Evolutionary conservation across 2,329 filamentous ascomycete genomes (phyloP).

Genomic region (Fusarium sp.): DNA sequence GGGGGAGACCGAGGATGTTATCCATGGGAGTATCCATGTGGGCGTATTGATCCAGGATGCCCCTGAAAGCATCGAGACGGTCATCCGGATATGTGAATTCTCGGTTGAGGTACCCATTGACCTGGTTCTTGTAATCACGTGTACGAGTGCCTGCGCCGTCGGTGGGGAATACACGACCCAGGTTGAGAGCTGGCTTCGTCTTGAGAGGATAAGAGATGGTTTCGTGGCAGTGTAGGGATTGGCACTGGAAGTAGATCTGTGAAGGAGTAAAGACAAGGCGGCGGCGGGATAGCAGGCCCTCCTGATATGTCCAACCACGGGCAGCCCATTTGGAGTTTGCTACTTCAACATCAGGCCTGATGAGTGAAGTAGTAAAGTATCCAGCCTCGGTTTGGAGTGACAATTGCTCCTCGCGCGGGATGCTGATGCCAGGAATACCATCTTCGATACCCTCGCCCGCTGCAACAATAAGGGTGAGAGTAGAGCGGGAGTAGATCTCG

Average conservation of each 20-base stretch:
- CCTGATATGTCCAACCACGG: slow-evolving; percentile 53
- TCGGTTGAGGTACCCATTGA: slow-evolving; percentile 49
- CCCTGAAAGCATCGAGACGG: slow-evolving; percentile 51
- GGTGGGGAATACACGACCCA: slow-evolving; percentile 50
- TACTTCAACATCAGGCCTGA: slow-evolving; percentile 52
- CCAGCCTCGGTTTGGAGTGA: slow-evolving; percentile 50
- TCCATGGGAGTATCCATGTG: slow-evolving; percentile 45
- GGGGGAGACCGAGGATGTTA: slow-evolving; percentile 50
- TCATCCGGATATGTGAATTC: slow-evolving; percentile 46
- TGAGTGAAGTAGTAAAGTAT: slow-evolving; percentile 52
- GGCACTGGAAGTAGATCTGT: slow-evolving; percentile 55
- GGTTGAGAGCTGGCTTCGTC: slow-evolving; percentile 46
- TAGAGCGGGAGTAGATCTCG: slow-evolving; percentile 50
- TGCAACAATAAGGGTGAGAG: slow-evolving; percentile 52
- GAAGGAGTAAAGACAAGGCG: slow-evolving; percentile 53
- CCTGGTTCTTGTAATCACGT: slow-evolving; percentile 44
- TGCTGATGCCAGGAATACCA: slow-evolving; percentile 52
- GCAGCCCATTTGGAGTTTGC: slow-evolving; percentile 51
- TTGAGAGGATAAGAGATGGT: slow-evolving; percentile 50
- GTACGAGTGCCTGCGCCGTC: slow-evolving; percentile 39
- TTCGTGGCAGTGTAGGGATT: slow-evolving; percentile 53
- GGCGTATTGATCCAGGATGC: slow-evolving; percentile 47
- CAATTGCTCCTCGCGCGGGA: slow-evolving; percentile 51
- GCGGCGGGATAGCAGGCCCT: slow-evolving; percentile 51
- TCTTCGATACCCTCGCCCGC: slow-evolving; percentile 46